Evolutionary conservation across 176 grass and related monocot genomes (phyloP).

Genomic region (Areca catechu): DNA sequence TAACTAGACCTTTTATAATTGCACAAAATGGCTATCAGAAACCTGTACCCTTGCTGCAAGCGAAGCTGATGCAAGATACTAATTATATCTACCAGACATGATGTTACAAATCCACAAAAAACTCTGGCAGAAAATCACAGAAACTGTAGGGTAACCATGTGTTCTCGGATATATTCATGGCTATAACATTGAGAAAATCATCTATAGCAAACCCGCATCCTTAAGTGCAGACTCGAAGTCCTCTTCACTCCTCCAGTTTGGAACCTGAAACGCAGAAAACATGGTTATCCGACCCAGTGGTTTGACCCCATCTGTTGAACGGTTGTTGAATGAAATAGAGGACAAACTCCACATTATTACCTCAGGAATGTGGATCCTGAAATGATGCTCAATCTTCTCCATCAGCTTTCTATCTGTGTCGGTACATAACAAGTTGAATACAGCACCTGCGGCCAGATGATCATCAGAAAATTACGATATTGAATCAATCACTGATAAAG

Average conservation of each 20-base stretch:
- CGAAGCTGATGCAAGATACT: too few relatives aligned
- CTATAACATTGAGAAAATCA: background rate
- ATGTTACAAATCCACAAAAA: too few relatives aligned
- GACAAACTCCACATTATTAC: constrained; percentile 6
- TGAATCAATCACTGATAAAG: background rate
- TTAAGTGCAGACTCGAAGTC: constrained; percentile 80
- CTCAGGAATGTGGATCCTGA: constrained; percentile 56
- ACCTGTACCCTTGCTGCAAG: too few relatives aligned
- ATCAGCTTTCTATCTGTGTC: constrained; percentile 55
- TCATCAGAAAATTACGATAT: background rate
- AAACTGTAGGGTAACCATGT: too few relatives aligned
- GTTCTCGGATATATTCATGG: background rate
- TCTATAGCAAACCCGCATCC: constrained; percentile 69
- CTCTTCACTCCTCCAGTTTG: constrained; percentile 68
- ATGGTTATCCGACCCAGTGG: background rate
- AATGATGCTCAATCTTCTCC: constrained; percentile 84
- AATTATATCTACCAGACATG: too few relatives aligned
- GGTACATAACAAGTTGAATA: constrained; percentile 85
- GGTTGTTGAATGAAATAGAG: background rate
- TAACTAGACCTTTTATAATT: too few relatives aligned
- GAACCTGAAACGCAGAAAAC: constrained; percentile 31
- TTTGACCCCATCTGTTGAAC: background rate
- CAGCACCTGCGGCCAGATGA: constrained; percentile 53
- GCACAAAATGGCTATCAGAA: too few relatives aligned
- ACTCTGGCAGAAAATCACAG: too few relatives aligned